Base-by-base conservation (phyloP, 1,284 basidiomycete genomes). In the Ganoderma sinense region DNA sequence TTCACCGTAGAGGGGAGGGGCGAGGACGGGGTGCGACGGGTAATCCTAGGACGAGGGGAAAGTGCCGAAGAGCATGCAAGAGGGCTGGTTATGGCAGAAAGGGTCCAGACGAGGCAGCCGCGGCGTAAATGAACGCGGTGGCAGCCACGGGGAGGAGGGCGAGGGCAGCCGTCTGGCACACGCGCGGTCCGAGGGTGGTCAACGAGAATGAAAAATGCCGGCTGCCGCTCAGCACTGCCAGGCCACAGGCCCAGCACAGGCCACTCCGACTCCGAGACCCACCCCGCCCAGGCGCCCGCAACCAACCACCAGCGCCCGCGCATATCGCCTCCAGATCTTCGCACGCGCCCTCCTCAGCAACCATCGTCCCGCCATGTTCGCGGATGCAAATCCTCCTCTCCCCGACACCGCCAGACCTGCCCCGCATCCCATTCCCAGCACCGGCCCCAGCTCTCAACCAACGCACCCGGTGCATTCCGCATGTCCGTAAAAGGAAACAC, bases 311-410 rank as follows among this genome's bases (percentile, higher is more conserved):
- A 18, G 6, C n/a, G 26, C 41, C 33, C 26, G n/a, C 23, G 23
- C 66, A 66, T 31, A 70, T 69, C 69, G 48, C 60, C 20, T 55
- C 14, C 62, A 60, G 78, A 80, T 80, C 78, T 78, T 77, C 72
- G 55, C 72, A 71, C 78, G 78, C 74, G 61, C 26, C 53, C 64
- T 51, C 45, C 69, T 59, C 60, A 43, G n/a, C 59, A 41, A 51
- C 39, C 31, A 23, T 20, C 36, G 39, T 51, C 33, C 23, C 20
- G 29, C 62, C 68, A 77, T 76, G 72, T 78, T 80, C 79, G 79
- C 79, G 79, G 79, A 80, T 76, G 79, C 77, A 79, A 80, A 80
- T 78, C 69, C 70, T 64, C 60, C 63, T 40, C 26, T 33, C 8
- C 55, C 58, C 36, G n/a, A 39, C 36, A 23, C 36, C n/a, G 41